Evolutionary conservation across 169 alveolate genomes (phyloP).

Genomic region (Plasmodium chabaudi): DNA sequence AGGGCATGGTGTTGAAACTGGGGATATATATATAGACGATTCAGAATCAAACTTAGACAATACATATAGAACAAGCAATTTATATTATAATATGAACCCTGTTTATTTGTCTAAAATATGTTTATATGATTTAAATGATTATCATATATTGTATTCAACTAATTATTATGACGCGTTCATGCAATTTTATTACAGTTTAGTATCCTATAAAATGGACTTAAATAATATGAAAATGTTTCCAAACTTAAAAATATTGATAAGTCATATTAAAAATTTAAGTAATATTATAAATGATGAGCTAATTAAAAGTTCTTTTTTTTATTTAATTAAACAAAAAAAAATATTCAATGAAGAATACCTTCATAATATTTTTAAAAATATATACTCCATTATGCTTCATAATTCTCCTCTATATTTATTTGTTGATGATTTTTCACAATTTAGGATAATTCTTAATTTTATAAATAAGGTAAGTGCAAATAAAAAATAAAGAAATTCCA

Average conservation of each 20-base stretch:
- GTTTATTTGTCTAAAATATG: slow-evolving; percentile 72
- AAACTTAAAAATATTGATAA: slow-evolving; percentile 47
- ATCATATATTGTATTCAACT: slow-evolving; percentile 59
- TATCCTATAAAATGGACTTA: slow-evolving; percentile 65
- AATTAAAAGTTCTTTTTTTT: slow-evolving; percentile 49
- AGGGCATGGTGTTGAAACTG: slow-evolving; percentile 49
- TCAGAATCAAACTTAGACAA: slow-evolving; percentile 36
- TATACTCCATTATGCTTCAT: slow-evolving; percentile 34
- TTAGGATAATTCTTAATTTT: slow-evolving; percentile 36
- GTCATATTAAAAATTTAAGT: slow-evolving; percentile 71
- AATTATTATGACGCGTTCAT: slow-evolving; percentile 70
- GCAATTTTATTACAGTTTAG: slow-evolving; percentile 63
- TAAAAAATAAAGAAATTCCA: slow-evolving; percentile 4
- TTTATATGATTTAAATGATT: slow-evolving; percentile 71
- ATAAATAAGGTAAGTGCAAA: slow-evolving; percentile 6
- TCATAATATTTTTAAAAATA: slow-evolving; percentile 1
- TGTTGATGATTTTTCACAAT: slow-evolving; percentile 42
- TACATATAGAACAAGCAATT: slow-evolving; percentile 62
- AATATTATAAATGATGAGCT: slow-evolving; percentile 69
- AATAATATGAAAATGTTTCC: slow-evolving; percentile 69
- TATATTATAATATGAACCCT: slow-evolving; percentile 66
- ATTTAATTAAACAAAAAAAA: slow-evolving; percentile 71
- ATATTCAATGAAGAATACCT: slow-evolving; percentile 28
- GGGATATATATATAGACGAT: slow-evolving; percentile 38
- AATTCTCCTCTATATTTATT: slow-evolving; percentile 57